Conservation (phyloP, 345 rosid genomes). For the Syzygium oleosum region DNA sequence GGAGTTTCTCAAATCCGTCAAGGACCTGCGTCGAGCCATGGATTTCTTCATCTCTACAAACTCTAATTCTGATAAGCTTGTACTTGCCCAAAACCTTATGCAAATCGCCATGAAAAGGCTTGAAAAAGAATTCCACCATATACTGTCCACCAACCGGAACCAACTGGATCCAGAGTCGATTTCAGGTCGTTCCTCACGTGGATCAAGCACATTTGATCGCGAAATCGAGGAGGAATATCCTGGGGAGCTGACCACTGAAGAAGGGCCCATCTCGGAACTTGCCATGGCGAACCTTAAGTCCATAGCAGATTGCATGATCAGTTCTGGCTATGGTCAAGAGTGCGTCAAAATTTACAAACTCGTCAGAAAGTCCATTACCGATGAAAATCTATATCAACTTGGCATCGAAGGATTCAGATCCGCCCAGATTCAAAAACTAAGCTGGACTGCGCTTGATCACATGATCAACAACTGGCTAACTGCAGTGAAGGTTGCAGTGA, state of each 20-base stretch:
- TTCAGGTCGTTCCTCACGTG: constrained; percentile 37
- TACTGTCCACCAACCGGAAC: constrained; percentile 27
- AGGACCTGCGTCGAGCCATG: constrained; percentile 47
- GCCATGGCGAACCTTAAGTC: constrained; percentile 56
- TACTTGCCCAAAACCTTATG: constrained; percentile 55
- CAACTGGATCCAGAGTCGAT: constrained; percentile 45
- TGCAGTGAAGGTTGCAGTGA: constrained; percentile 49
- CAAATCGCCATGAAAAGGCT: constrained; percentile 63
- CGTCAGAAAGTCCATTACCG: constrained; percentile 54
- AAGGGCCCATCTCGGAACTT: constrained; percentile 19
- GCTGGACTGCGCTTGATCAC: constrained; percentile 42
- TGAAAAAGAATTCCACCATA: constrained; percentile 43
- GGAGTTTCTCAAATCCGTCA: constrained; percentile 34
- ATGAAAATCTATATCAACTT: constrained; percentile 51
- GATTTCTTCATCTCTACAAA: constrained; percentile 31
- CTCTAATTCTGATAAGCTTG: constrained; percentile 40
- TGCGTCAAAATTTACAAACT: constrained; percentile 47
- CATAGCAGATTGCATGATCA: constrained; percentile 71
- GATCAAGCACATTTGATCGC: constrained; percentile 14
- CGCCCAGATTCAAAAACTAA: constrained; percentile 42
- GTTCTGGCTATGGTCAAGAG: constrained; percentile 69
- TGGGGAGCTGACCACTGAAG: constrained; percentile 4
- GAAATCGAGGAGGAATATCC: neutral
- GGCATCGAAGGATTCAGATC: constrained; percentile 41
- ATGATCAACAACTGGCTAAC: constrained; percentile 60